A percentile compares a stretch with the other conserved stretches of the same genome.
phyloP scores from a whole-genome alignment of 345 rosid genomes.

The Gossypium thurberi region DNA sequence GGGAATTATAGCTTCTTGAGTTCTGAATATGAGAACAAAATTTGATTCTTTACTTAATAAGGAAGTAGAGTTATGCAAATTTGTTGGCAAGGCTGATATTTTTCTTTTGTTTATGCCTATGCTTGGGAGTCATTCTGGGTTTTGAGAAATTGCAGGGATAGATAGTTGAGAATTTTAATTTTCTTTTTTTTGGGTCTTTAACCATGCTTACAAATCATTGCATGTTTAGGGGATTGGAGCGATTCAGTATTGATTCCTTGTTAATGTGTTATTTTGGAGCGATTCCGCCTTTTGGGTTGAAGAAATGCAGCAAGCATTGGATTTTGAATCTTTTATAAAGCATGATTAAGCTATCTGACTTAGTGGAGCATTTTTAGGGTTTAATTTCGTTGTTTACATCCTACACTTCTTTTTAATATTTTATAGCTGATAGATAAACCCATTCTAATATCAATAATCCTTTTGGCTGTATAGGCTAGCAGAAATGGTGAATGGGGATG shows the following conservation, averaged over 20 bases:
- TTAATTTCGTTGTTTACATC: neutral
- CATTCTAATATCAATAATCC: slow-evolving; percentile 7
- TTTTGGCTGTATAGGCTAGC: slow-evolving; percentile 29
- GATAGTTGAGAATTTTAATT: neutral
- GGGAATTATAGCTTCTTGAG: slow-evolving; percentile 3
- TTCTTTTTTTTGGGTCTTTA: neutral
- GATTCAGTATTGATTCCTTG: neutral
- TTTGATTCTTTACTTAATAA: neutral
- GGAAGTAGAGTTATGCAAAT: slow-evolving; percentile 10
- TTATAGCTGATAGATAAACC: neutral
- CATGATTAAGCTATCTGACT: neutral
- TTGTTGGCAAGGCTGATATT: neutral
- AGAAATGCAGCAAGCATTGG: neutral
- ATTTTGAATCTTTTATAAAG: neutral
- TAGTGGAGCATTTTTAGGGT: neutral
- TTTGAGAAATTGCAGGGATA: neutral
- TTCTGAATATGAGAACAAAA: neutral
- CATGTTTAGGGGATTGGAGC: slow-evolving; percentile 1
- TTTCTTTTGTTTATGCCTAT: neutral
- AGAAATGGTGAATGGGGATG: slow-evolving; percentile 20
- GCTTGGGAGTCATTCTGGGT: neutral
- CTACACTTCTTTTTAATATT: neutral
- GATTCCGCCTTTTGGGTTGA: neutral
- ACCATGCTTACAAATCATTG: neutral
- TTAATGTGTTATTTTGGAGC: neutral